phyloP scores from a whole-genome alignment of 2,329 filamentous ascomycete species.

The Colletotrichum abscissum region DNA sequence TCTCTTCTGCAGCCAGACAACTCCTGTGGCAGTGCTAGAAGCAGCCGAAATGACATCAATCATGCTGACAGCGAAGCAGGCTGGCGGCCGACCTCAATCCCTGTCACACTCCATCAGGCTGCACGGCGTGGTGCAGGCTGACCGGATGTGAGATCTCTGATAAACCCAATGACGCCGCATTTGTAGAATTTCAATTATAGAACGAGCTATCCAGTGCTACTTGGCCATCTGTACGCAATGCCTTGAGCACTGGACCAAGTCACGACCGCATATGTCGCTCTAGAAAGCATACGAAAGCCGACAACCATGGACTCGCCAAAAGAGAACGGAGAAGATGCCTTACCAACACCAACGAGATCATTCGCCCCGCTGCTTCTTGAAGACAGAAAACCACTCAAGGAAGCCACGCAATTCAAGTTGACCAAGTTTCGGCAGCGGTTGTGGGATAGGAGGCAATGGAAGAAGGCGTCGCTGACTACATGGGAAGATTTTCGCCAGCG shows the following conservation, averaged over 20 bases:
- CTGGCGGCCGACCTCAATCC: not conserved
- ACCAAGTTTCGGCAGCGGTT: not conserved
- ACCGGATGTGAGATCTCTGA: not conserved
- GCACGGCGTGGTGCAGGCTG: not conserved
- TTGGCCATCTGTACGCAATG: not conserved
- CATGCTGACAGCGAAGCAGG: not conserved
- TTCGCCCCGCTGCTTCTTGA: constrained; percentile 17
- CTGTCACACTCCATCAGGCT: not conserved
- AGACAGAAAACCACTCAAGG: not conserved
- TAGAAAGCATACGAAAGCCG: not conserved
- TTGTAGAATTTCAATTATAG: not conserved
- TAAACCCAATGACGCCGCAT: not conserved
- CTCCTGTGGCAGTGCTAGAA: not conserved
- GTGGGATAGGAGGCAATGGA: constrained; percentile 15
- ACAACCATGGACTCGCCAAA: not conserved
- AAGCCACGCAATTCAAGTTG: not conserved
- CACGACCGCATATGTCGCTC: not conserved
- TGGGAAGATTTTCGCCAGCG: not conserved
- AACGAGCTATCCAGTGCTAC: not conserved
- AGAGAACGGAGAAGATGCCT: not conserved
- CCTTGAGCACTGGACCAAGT: not conserved
- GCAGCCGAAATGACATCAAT: not conserved
- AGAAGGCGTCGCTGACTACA: not conserved
- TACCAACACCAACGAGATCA: constrained; percentile 1
- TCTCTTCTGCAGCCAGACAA: not conserved